Conservation (phyloP, 2,329 filamentous ascomycete genomes). For the Hypomyces perniciosus region DNA sequence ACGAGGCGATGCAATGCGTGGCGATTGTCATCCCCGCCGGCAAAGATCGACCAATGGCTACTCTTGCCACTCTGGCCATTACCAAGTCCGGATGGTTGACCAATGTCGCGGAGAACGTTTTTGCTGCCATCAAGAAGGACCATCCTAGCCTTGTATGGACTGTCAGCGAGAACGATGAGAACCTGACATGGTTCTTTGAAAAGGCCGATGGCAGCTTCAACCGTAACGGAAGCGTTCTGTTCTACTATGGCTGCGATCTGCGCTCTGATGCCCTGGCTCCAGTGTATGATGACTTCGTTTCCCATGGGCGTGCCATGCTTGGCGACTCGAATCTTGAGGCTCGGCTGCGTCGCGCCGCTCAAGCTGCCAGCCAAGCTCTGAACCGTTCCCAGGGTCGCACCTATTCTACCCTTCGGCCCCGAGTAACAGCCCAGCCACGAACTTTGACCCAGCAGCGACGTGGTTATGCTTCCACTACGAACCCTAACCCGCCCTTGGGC, state of each 20-base stretch:
- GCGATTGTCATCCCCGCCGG: slow-evolving; percentile 77
- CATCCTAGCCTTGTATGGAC: slow-evolving; percentile 90
- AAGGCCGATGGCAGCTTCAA: slow-evolving; percentile 91
- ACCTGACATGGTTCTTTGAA: slow-evolving; percentile 96
- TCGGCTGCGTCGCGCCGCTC: slow-evolving; percentile 72
- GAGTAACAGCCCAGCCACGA: slow-evolving; percentile 48
- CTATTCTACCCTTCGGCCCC: slow-evolving; percentile 15
- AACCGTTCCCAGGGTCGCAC: slow-evolving; percentile 22
- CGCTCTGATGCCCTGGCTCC: slow-evolving; percentile 69
- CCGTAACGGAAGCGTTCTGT: slow-evolving; percentile 80
- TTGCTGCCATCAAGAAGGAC: slow-evolving; percentile 88
- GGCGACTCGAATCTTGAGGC: slow-evolving; percentile 84
- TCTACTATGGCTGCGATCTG: slow-evolving; percentile 89
- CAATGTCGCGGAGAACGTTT: slow-evolving; percentile 93
- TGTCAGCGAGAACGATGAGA: slow-evolving; percentile 94
- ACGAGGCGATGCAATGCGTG: slow-evolving; percentile 88
- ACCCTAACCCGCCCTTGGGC: slow-evolving; percentile 74
- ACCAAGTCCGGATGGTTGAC: slow-evolving; percentile 93
- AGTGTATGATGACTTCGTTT: slow-evolving; percentile 78
- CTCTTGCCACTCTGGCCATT: slow-evolving; percentile 84
- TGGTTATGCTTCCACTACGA: slow-evolving; percentile 20
- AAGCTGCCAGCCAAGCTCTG: slow-evolving; percentile 55
- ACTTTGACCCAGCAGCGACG: slow-evolving; percentile 8
- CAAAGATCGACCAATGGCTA: slow-evolving; percentile 63
- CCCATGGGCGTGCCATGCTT: slow-evolving; percentile 79